Percentiles rank a stretch among this genome's conserved stretches.
phyloP scores from a whole-genome alignment of 2,329 filamentous ascomycete species.

The Fusarium robinianum region DNA sequence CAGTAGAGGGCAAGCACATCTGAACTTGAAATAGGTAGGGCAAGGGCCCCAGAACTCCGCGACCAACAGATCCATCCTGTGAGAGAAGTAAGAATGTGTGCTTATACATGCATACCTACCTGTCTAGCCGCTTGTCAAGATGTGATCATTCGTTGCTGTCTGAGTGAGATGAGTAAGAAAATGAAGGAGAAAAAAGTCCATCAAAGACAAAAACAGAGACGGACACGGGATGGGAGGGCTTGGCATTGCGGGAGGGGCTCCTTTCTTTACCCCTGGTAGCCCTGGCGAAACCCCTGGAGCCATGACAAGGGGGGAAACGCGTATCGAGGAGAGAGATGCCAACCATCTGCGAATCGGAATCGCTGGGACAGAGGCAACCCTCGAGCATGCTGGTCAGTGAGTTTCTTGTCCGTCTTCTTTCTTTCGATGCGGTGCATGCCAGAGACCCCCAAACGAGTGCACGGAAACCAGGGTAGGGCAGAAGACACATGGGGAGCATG shows the following conservation, averaged over 20 bases:
- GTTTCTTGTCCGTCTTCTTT: too few species aligned
- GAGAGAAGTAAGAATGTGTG: slow-evolving; percentile 8
- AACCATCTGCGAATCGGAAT: slow-evolving; percentile 20
- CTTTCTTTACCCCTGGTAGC: slow-evolving; percentile 23
- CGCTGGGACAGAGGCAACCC: too few species aligned
- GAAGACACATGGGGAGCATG: too few species aligned
- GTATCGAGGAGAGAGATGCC: slow-evolving; percentile 17
- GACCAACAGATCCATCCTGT: slow-evolving; percentile 28
- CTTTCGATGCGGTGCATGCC: not conserved
- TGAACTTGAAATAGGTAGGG: too few species aligned
- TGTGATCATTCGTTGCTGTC: too few species aligned
- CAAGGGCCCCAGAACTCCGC: slow-evolving; percentile 19
- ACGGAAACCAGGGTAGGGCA: too few species aligned
- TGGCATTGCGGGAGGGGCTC: slow-evolving; percentile 23
- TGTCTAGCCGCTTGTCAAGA: too few species aligned
- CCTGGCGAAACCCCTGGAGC: slow-evolving; percentile 19
- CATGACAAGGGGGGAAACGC: slow-evolving; percentile 17
- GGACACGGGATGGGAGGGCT: slow-evolving; percentile 16
- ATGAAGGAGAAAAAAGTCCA: not conserved
- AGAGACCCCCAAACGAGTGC: too few species aligned
- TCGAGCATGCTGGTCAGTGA: too few species aligned
- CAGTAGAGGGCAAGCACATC: slow-evolving; percentile 18
- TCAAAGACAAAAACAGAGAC: not conserved
- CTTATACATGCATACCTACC: too few species aligned
- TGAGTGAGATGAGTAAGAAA: slow-evolving; percentile 12